phyloP scores from a whole-genome alignment of 2,329 filamentous ascomycete species.

The Aspergillus viridinutans region DNA sequence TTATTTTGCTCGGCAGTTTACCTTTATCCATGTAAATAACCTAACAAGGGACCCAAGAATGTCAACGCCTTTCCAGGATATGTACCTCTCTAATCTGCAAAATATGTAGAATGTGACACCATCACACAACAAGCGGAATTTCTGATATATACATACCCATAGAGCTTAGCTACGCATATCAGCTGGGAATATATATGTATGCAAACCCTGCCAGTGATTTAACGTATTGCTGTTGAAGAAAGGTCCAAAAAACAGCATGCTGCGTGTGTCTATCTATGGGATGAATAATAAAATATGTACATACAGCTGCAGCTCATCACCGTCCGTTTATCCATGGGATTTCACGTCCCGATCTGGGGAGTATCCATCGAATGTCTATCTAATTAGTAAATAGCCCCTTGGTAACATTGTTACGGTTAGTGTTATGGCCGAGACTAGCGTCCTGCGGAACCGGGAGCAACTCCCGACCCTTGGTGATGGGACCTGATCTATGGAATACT shows the following conservation, averaged over 20 bases:
- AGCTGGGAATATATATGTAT: neutral
- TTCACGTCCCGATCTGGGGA: neutral
- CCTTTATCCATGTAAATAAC: too few species aligned
- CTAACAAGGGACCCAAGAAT: too few species aligned
- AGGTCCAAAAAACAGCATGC: neutral
- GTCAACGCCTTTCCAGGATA: too few species aligned
- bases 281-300: too few species aligned
- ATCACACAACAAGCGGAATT: neutral
- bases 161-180: neutral
- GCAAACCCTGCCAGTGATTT: neutral
- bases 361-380: neutral
- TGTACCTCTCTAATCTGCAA: neutral
- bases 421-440: neutral
- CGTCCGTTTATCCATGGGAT: too few species aligned
- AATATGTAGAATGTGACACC: neutral
- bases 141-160: neutral
- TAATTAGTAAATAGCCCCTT: too few species aligned
- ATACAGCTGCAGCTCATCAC: neutral
- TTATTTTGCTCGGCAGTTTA: too few species aligned
- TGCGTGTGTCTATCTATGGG: neutral
- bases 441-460: neutral
- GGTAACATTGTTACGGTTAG: neutral
- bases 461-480: neutral
- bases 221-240: too few species aligned
- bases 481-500: neutral